Conservation (phyloP, 2,329 filamentous ascomycete species). For the Penicillium sp. region DNA sequence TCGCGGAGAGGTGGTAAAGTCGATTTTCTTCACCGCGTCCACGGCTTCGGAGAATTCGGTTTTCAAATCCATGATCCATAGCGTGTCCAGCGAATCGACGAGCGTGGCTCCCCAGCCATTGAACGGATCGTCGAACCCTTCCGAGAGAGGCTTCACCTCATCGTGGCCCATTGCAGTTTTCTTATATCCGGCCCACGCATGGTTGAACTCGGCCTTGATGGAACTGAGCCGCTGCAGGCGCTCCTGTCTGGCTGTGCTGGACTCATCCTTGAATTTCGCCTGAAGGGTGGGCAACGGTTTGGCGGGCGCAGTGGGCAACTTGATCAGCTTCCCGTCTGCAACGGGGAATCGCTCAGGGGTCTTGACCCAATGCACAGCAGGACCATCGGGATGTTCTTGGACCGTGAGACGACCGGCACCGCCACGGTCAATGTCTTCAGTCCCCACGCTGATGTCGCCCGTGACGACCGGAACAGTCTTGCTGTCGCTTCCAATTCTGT, state of each 20-base stretch:
- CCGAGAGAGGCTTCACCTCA: constrained; percentile 69
- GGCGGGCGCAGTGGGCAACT: constrained; percentile 65
- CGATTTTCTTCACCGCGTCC: constrained; percentile 62
- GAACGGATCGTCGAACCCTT: constrained; percentile 68
- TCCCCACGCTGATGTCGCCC: background rate
- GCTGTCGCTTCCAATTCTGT: background rate
- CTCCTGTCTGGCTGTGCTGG: constrained; percentile 52
- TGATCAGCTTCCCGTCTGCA: constrained; percentile 61
- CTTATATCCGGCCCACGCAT: constrained; percentile 78
- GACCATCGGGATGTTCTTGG: constrained; percentile 15
- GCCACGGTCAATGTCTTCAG: constrained; percentile 24
- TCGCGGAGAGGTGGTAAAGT: constrained; percentile 69
- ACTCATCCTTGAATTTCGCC: constrained; percentile 61
- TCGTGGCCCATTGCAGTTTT: constrained; percentile 78
- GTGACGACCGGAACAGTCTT: background rate
- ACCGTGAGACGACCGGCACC: constrained; percentile 33
- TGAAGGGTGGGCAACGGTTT: constrained; percentile 72
- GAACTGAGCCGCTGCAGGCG: constrained; percentile 58
- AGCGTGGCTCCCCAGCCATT: constrained; percentile 86
- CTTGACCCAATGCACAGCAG: constrained; percentile 63
- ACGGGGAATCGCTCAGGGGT: constrained; percentile 73
- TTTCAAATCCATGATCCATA: constrained; percentile 79
- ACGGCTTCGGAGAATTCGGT: constrained; percentile 76
- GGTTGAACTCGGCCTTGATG: constrained; percentile 68
- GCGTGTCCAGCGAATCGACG: constrained; percentile 73